Conservation (phyloP, 371 early-diverging fungal species). For the Phascolomyces articulosus region DNA sequence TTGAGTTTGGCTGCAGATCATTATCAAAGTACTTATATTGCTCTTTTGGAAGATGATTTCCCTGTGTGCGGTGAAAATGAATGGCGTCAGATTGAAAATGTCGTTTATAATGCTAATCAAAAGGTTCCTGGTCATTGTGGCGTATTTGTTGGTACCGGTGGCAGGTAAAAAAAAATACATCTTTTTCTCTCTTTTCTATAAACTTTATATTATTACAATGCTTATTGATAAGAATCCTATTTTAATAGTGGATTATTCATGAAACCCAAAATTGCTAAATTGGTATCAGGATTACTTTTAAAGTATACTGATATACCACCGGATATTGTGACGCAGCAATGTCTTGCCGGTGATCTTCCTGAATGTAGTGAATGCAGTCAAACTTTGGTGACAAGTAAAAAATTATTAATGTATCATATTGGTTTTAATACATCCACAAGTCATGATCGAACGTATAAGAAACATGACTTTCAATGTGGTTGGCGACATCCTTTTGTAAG, state of each 20-base stretch:
- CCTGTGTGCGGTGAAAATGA: slow-evolving; percentile 57
- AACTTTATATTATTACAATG: too few species aligned
- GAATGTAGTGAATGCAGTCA: slow-evolving; percentile 46
- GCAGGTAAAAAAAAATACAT: slow-evolving; percentile 11
- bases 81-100: slow-evolving; percentile 62
- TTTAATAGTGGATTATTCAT: slow-evolving; percentile 57
- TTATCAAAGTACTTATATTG: slow-evolving; percentile 51
- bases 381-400: slow-evolving; percentile 57
- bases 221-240: too few species aligned
- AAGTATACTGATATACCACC: slow-evolving; percentile 48
- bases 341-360: slow-evolving; percentile 53
- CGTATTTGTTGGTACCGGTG: slow-evolving; percentile 24
- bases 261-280: slow-evolving; percentile 50
- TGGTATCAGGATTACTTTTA: slow-evolving; percentile 45
- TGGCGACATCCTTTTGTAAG: slow-evolving; percentile 74
- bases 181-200: too few species aligned
- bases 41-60: slow-evolving; percentile 66
- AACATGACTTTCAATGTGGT: slow-evolving; percentile 66
- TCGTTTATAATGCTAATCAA: slow-evolving; percentile 53
- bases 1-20: slow-evolving; percentile 40
- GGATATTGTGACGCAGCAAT: slow-evolving; percentile 62
- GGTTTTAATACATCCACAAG: slow-evolving; percentile 69
- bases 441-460: slow-evolving; percentile 53
- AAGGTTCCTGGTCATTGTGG: slow-evolving; percentile 53
- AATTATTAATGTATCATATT: slow-evolving; percentile 61